phyloP scores from a whole-genome alignment of 2,329 filamentous ascomycete genomes.

The Davidsoniella virescens region DNA sequence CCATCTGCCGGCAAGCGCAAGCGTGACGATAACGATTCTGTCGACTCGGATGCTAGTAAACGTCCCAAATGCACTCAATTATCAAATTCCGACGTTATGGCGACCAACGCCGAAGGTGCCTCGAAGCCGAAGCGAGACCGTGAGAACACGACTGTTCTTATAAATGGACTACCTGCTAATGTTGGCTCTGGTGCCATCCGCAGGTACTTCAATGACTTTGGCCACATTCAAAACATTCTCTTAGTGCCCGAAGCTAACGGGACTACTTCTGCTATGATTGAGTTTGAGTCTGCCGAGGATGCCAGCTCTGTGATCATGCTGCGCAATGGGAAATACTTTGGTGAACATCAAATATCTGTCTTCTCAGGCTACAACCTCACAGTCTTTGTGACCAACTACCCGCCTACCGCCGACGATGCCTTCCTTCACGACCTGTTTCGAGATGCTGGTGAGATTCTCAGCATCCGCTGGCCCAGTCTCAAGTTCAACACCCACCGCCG shows the following conservation, averaged over 20 bases:
- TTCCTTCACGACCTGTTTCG: conserved; percentile 55
- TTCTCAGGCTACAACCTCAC: conserved; percentile 62
- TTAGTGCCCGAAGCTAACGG: conserved; percentile 47
- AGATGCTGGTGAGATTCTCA: conserved; percentile 65
- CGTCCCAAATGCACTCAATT: conserved; percentile 38
- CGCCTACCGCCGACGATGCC: conserved; percentile 54
- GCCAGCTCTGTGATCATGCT: conserved; percentile 69
- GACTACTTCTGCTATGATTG: conserved; percentile 58
- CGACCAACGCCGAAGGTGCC: not conserved
- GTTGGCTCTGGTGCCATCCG: conserved; percentile 57
- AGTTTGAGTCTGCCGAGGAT: conserved; percentile 70
- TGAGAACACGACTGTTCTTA: conserved; percentile 74
- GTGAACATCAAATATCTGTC: conserved; percentile 57
- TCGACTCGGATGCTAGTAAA: conserved; percentile 33
- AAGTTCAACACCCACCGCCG: conserved; percentile 77
- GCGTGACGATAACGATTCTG: conserved; percentile 24
- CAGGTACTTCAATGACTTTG: conserved; percentile 86
- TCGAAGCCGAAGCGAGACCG: conserved; percentile 57
- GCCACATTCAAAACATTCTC: conserved; percentile 63
- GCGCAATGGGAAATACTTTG: conserved; percentile 65
- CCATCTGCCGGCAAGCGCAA: not conserved
- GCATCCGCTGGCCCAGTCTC: conserved; percentile 77
- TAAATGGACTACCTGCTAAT: conserved; percentile 57
- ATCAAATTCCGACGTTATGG: not conserved
- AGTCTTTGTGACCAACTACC: conserved; percentile 82